Evolutionary conservation across 1,284 basidiomycete genomes (phyloP), one percentile per base, ranked within the genome.

Genomic region (Leccinum huronense): DNA sequence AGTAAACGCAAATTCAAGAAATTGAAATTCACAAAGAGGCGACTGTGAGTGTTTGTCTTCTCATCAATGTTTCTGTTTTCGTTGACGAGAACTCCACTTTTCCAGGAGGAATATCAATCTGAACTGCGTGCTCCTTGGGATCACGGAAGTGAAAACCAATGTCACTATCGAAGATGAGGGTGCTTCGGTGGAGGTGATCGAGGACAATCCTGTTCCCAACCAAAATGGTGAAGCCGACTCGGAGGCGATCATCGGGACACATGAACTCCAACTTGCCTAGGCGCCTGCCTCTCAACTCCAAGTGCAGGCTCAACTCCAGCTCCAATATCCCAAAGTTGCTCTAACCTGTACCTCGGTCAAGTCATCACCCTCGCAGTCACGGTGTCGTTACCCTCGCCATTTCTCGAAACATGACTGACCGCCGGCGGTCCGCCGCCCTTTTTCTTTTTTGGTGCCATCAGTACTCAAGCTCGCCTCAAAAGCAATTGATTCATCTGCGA

Each of bases 1-100:
- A 94, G 23, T 23, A 23, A 94, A 79, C 87, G 94, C 74, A 96
- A 97, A 79, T 97, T 93, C 78, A 95, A 95, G 80, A 85, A 93
- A 23, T 23, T 23, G 23, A 23, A 23, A 68, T 97, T 97, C 73
- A 93, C 88, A 0, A 92, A 95, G 75, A 81, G 86, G 91, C 94
- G 54, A 86, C 84, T 73, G 94, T 95, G 70, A 73, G 87, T 82
- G 58, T 40, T 62, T 23, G 23, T 23, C 23, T 23, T 40, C 11
- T 51, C n/a, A 61, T 42, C 59, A 13, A 59, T 63, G 3, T 11
- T 63, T 61, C 10, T 38, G 11, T 7, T 34, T 58, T n/a, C 57
- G 5, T 63, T 75, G 19, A 76, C 59, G 42, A 23, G 30, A 33
- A 31, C 19, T 54, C 2, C 40, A 9, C 27, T 51, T 55, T 33